Evolutionary conservation across 345 rosid genomes (phyloP).

Genomic region (Corchorus capsularis): DNA sequence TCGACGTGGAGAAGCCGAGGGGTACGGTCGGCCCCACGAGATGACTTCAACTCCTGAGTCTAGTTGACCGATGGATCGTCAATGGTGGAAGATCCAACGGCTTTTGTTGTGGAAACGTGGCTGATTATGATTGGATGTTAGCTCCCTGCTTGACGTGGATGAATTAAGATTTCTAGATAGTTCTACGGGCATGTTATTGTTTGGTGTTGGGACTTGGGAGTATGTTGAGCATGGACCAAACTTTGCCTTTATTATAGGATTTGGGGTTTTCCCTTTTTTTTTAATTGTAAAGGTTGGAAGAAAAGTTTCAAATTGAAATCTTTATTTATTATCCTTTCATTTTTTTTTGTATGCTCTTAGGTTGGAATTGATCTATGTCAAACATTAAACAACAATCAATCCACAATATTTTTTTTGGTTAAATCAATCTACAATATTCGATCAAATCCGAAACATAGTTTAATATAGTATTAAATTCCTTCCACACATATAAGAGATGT

Average conservation of each 20-base stretch:
- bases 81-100: constrained; percentile 27
- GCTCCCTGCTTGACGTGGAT: constrained; percentile 13
- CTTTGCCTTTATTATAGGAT: not conserved
- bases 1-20: constrained; percentile 53
- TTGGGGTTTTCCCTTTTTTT: not conserved
- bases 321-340: too few relatives aligned
- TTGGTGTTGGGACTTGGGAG: not conserved
- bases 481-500: too few relatives aligned
- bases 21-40: constrained; percentile 28
- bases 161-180: not conserved
- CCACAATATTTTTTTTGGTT: too few relatives aligned
- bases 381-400: too few relatives aligned
- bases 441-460: too few relatives aligned
- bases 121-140: constrained; percentile 13
- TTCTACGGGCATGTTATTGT: not conserved
- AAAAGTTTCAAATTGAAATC: too few relatives aligned
- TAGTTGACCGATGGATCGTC: constrained; percentile 25
- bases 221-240: not conserved
- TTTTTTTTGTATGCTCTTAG: too few relatives aligned
- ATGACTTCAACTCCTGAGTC: constrained; percentile 15
- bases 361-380: too few relatives aligned
- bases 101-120: constrained; percentile 28
- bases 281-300: too few relatives aligned
- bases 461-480: too few relatives aligned
- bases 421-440: too few relatives aligned